Conservation (phyloP, 352 stramenopile species). For the Phytophthora citricola region DNA sequence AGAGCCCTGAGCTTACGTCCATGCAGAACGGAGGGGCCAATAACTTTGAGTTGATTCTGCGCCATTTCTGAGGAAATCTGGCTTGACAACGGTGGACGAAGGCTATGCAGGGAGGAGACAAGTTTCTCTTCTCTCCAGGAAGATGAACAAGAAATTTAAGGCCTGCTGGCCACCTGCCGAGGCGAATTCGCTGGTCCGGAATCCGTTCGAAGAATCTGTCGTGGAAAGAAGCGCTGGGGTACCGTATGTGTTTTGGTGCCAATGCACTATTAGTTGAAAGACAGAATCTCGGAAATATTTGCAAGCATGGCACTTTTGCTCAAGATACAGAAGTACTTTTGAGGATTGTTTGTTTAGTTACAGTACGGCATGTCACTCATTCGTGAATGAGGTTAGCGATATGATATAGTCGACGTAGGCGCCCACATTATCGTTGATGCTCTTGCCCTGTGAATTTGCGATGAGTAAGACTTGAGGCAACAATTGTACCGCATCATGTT, state of each 20-base stretch:
- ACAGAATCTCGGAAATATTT: neutral
- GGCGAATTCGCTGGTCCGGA: slow-evolving; percentile 32
- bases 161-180: slow-evolving; percentile 37
- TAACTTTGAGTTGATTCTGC: slow-evolving; percentile 27
- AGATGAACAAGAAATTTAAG: slow-evolving; percentile 61
- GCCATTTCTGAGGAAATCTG: slow-evolving; percentile 34
- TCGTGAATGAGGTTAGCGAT: slow-evolving; percentile 26
- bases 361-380: neutral
- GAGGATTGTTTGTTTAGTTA: too few relatives aligned
- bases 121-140: slow-evolving; percentile 55
- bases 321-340: too few relatives aligned
- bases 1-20: slow-evolving; percentile 8
- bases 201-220: slow-evolving; percentile 47
- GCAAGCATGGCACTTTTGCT: too few relatives aligned
- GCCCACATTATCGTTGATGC: slow-evolving; percentile 62
- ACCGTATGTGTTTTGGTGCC: slow-evolving; percentile 65
- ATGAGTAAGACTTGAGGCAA: slow-evolving; percentile 5
- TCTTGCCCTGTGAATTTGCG: slow-evolving; percentile 41
- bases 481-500: neutral
- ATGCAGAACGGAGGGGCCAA: slow-evolving; percentile 10
- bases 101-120: slow-evolving; percentile 7
- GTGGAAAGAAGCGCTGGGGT: neutral
- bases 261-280: slow-evolving; percentile 62
- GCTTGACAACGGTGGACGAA: neutral
- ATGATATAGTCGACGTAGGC: slow-evolving; percentile 66